Percentiles rank a stretch among this genome's conserved stretches.
phyloP scores from a whole-genome alignment of 805 yeast genomes.

The Nakazawaea laoshanensis region DNA sequence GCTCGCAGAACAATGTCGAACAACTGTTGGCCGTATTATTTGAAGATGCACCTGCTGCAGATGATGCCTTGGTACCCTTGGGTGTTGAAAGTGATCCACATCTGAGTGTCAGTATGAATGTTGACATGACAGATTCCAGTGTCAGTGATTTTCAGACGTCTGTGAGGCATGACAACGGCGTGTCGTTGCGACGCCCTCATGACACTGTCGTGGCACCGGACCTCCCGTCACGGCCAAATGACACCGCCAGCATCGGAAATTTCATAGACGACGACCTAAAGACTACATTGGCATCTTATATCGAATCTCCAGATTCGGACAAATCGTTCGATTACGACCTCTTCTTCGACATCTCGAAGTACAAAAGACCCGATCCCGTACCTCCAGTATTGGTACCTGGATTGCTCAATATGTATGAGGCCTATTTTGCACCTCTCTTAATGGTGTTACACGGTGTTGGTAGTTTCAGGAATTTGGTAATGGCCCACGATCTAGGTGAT shows the following conservation, averaged over 20 bases:
- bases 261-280: slow-evolving; percentile 8
- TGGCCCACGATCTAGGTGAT: slow-evolving; percentile 21
- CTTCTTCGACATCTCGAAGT: slow-evolving; percentile 23
- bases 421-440: slow-evolving; percentile 32
- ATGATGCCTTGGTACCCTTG: background rate
- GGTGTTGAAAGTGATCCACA: slow-evolving; percentile 1
- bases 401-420: slow-evolving; percentile 23
- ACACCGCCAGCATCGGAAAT: slow-evolving; percentile 13
- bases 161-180: slow-evolving; percentile 11
- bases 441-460: slow-evolving; percentile 29
- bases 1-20: slow-evolving; percentile 22
- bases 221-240: too few species aligned
- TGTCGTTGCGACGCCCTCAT: slow-evolving; percentile 7
- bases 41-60: slow-evolving; percentile 12
- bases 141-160: slow-evolving; percentile 11
- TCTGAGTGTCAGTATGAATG: slow-evolving; percentile 2
- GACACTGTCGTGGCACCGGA: background rate
- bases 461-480: slow-evolving; percentile 21
- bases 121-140: slow-evolving; percentile 9
- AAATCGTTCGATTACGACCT: slow-evolving; percentile 16
- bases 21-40: slow-evolving; percentile 29
- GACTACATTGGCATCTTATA: slow-evolving; percentile 4
- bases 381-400: slow-evolving; percentile 29
- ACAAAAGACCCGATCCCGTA: slow-evolving; percentile 13
- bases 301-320: background rate